A percentile compares a stretch with the other conserved stretches of the same genome.
These are phyloP conservation scores for Lasiosphaeria miniovina DNA, from an alignment of 495 filamentous ascomycete genomes.

Conservation along the genomic window DNA sequence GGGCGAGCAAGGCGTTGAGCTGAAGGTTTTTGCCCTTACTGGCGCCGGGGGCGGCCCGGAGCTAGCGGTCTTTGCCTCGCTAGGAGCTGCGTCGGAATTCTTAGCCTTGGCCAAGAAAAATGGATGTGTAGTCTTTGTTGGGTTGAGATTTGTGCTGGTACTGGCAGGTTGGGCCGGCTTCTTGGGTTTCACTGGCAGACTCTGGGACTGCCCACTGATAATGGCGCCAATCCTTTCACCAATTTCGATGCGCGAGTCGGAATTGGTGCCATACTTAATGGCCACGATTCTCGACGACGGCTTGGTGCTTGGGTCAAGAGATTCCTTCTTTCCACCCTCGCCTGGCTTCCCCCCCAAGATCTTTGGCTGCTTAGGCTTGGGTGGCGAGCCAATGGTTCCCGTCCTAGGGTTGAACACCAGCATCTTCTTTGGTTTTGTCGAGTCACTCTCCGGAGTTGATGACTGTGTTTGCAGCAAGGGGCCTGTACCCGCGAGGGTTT, in stretches of 20 bases:
- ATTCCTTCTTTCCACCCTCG: conserved; percentile 7
- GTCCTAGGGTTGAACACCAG: conserved; percentile 48
- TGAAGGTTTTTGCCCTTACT: conserved; percentile 32
- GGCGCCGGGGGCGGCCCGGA: neutral
- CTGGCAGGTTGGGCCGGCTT: conserved; percentile 17
- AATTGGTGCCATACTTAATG: conserved; percentile 35
- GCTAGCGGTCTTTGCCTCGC: conserved; percentile 21
- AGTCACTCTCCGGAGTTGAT: neutral
- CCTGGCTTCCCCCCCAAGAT: neutral
- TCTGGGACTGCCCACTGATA: conserved; percentile 18
- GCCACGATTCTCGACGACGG: conserved; percentile 24
- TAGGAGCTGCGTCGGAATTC: conserved; percentile 15
- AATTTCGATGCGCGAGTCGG: conserved; percentile 30
- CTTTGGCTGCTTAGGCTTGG: conserved; percentile 28
- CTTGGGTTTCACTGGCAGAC: conserved; percentile 17
- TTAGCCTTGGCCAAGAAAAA: conserved; percentile 63
- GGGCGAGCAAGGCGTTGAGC: conserved; percentile 33
- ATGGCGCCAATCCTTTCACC: conserved; percentile 35
- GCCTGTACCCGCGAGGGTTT: neutral
- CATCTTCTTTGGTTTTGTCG: conserved; percentile 42
- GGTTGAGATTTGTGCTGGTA: conserved; percentile 1
- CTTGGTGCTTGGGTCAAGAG: conserved; percentile 12
- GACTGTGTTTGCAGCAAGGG: neutral
- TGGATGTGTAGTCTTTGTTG: conserved; percentile 67
- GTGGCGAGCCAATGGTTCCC: conserved; percentile 56